These are phyloP conservation scores for Euphorbia corollata DNA, from an alignment of 441 rosid species.

Conservation along the genomic window DNA sequence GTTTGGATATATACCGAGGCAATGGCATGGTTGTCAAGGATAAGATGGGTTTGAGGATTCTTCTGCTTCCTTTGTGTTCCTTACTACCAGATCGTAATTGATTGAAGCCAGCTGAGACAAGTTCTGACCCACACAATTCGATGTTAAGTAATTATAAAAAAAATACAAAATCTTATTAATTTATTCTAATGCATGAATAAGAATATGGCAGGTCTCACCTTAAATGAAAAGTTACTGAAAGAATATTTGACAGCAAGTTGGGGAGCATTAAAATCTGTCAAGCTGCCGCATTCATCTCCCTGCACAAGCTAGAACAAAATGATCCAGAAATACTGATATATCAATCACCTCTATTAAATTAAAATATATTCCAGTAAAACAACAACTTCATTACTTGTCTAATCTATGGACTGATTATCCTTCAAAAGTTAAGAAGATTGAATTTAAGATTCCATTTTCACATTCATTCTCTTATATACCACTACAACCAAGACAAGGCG, in stretches of 20 bases:
- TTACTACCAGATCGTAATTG: conserved; percentile 71
- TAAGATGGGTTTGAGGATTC: conserved; percentile 43
- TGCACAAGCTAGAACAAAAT: conserved; percentile 19
- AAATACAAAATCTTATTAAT: too few species aligned
- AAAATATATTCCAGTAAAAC: not conserved
- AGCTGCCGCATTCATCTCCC: conserved; percentile 81
- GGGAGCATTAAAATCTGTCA: conserved; percentile 68
- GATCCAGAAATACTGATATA: too few species aligned
- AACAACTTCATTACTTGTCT: not conserved
- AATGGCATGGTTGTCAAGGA: conserved; percentile 22
- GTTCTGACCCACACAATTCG: conserved; percentile 45
- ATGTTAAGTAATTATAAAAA: not conserved
- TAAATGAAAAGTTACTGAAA: conserved; percentile 92
- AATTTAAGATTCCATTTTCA: too few species aligned
- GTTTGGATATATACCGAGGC: conserved; percentile 1
- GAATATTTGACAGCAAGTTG: conserved; percentile 70
- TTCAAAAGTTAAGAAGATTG: too few species aligned
- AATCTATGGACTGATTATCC: not conserved
- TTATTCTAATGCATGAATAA: too few species aligned
- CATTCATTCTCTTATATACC: too few species aligned
- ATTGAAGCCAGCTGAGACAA: conserved; percentile 90
- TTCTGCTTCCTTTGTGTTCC: conserved; percentile 50
- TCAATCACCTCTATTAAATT: not conserved
- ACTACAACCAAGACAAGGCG: too few species aligned
- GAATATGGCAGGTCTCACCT: conserved; percentile 41